Base-by-base conservation (phyloP, 1,284 basidiomycete genomes). In the Sporisorium exsertum region DNA sequence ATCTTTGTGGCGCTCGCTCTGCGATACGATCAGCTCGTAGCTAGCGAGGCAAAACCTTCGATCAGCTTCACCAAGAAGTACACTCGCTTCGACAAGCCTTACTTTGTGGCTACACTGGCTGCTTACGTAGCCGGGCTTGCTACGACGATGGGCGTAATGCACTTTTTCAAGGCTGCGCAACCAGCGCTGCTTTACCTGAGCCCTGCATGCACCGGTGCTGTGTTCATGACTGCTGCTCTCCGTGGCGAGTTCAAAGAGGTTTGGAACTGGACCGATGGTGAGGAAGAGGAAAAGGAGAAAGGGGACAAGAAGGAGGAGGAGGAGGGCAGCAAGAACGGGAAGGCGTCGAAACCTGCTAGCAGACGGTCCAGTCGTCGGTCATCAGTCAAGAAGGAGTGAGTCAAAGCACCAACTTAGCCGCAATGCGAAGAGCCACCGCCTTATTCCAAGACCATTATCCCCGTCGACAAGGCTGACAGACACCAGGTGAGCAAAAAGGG, bases 121-220 rank as follows among this genome's bases (percentile, higher is more conserved):
- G 93, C 91, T 26, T 99, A 98, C 86, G 87, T 93, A n/a, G 68
- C 87, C 24, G 96, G 95, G 0, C 89, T 97, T 26, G 86, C 87
- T 7, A 89, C 88, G 12, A 97, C 96, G 3, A 94, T 98, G 90
- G 85, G 85, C 0, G 93, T 96, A 18, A 95, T 98, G 95, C 93
- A 96, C 84, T 83, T 88, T 47, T 92, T 91, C 81, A 88, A 89
- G 52, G 89, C 89, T 16, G 94, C 94, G 0, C 96, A 99, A 81
- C 96, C 96, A 3, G 96, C 96, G 2, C 87, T 99, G 65, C 88
- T 99, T 40, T 99, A 98, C 86, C 89, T 99, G 75, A 86, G 84
- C 42, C 89, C 89, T 0, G 88, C 88, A 5, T 90, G 88, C 91
- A 86, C 86, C 15, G 58, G 86, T 18, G 86, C 87, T 29, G 86